Conservation (phyloP, 768 basidiomycete species). For the Leccinellum rugosiceps region DNA sequence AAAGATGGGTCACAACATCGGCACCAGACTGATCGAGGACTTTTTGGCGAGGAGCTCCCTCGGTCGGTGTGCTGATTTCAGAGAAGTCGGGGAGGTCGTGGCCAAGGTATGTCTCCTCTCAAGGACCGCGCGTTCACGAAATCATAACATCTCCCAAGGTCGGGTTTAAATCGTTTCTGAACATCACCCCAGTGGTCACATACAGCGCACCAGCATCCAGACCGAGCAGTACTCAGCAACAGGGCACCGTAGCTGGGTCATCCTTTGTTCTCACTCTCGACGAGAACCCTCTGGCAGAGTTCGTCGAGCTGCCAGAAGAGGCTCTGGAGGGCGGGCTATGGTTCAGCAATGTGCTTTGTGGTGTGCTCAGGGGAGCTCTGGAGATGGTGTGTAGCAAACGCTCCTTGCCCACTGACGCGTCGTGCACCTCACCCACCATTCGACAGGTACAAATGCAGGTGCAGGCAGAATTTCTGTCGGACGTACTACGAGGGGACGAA, state of each 20-base stretch:
- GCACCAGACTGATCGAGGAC: conserved; percentile 93
- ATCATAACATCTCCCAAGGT: conserved; percentile 52
- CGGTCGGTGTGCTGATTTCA: conserved; percentile 90
- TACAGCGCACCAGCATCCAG: conserved; percentile 59
- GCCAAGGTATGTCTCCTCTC: conserved; percentile 63
- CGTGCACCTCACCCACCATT: conserved; percentile 14
- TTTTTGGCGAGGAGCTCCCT: conserved; percentile 91
- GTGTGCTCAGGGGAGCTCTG: conserved; percentile 86
- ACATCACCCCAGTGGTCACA: conserved; percentile 80
- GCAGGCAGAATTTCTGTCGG: conserved; percentile 83
- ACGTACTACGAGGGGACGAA: conserved; percentile 90
- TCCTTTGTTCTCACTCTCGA: conserved; percentile 85
- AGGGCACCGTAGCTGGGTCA: conserved; percentile 44
- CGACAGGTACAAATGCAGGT: conserved; percentile 93
- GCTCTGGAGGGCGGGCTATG: conserved; percentile 89
- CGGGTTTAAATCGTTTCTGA: conserved; percentile 96
- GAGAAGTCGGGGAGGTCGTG: conserved; percentile 92
- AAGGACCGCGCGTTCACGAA: background rate
- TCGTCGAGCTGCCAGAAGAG: conserved; percentile 95
- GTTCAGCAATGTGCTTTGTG: conserved; percentile 96
- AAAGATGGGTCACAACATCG: conserved; percentile 99
- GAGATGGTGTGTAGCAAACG: conserved; percentile 76
- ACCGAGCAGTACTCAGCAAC: conserved; percentile 40
- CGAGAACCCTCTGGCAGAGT: conserved; percentile 95
- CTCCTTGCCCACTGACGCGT: background rate